A percentile compares a stretch with the other conserved stretches of the same genome.
phyloP scores from a whole-genome alignment of 2,329 filamentous ascomycete genomes.

The Fusarium subglutinans region DNA sequence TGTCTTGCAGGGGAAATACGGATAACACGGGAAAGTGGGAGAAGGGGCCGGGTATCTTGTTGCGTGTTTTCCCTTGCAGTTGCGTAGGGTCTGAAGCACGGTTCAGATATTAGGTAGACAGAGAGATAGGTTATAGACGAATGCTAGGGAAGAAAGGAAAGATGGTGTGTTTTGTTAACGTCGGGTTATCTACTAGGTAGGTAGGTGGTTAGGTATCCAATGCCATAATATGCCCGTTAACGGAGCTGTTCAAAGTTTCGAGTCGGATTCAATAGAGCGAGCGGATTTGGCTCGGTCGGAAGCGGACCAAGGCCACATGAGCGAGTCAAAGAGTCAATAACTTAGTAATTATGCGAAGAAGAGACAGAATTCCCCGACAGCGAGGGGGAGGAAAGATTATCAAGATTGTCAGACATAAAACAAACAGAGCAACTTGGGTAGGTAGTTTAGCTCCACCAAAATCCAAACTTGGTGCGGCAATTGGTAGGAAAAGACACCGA shows the following conservation, averaged over 20 bases:
- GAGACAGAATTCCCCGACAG: background rate
- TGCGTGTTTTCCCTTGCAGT: constrained; percentile 4
- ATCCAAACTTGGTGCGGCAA: constrained; percentile 29
- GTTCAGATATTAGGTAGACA: background rate
- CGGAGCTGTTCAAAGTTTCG: constrained; percentile 34
- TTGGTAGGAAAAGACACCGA: constrained; percentile 24
- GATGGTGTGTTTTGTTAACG: constrained; percentile 17
- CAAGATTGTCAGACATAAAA: constrained; percentile 30
- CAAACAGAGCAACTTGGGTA: background rate
- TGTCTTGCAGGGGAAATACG: constrained; percentile 21
- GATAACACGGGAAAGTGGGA: constrained; percentile 33
- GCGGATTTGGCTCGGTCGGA: constrained; percentile 36
- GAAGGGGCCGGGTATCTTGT: background rate
- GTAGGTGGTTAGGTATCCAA: background rate
- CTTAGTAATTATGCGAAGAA: background rate
- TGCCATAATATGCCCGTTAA: constrained; percentile 35
- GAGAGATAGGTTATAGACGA: background rate
- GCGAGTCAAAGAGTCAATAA: background rate
- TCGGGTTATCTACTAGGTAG: background rate
- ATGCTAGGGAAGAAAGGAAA: background rate
- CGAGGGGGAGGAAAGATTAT: constrained; percentile 13
- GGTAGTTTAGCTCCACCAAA: constrained; percentile 18
- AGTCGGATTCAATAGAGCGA: constrained; percentile 29
- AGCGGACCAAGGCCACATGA: background rate
- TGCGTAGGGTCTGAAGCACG: background rate